Evolutionary conservation across 768 basidiomycete genomes (phyloP).

Genomic region (Rhizopogon vinicolor): DNA sequence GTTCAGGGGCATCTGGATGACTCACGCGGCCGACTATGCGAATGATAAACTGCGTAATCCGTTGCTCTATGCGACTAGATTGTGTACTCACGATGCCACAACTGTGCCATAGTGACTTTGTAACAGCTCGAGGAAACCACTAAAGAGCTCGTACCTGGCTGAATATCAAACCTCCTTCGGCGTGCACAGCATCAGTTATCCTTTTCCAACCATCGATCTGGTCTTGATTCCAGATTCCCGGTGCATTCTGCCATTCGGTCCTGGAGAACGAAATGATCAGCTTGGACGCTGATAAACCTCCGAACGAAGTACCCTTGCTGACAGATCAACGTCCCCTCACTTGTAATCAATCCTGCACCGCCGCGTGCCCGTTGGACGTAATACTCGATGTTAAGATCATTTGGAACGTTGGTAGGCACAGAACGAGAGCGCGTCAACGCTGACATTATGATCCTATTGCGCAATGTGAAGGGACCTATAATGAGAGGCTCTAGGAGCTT

Average conservation of each 20-base stretch:
- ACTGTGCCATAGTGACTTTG: slow-evolving; percentile 8
- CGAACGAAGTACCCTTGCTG: slow-evolving; percentile 34
- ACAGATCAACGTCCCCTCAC: slow-evolving; percentile 35
- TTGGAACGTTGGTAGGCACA: slow-evolving; percentile 31
- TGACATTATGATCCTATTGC: slow-evolving; percentile 37
- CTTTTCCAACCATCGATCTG: slow-evolving; percentile 43
- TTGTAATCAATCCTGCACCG: slow-evolving; percentile 35
- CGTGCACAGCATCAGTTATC: slow-evolving; percentile 43
- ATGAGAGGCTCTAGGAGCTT: slow-evolving; percentile 28
- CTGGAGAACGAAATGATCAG: slow-evolving; percentile 15
- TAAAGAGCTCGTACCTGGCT: slow-evolving; percentile 31
- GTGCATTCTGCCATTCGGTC: slow-evolving; percentile 39
- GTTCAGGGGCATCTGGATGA: slow-evolving; percentile 36
- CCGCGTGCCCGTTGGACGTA: slow-evolving; percentile 36
- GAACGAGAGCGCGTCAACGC: slow-evolving; percentile 39
- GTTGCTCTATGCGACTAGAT: not conserved
- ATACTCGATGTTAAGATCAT: slow-evolving; percentile 33
- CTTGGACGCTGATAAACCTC: not conserved
- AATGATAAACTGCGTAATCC: not conserved
- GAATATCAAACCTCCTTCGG: slow-evolving; percentile 40
- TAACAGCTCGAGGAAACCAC: not conserved
- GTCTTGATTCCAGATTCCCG: slow-evolving; percentile 43
- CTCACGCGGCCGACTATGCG: slow-evolving; percentile 30
- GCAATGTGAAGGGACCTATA: slow-evolving; percentile 31
- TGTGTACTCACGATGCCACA: slow-evolving; percentile 33